These are phyloP conservation scores for Curvularia verruculosa DNA, from an alignment of 2,329 filamentous ascomycete genomes.

Conservation along the genomic window DNA sequence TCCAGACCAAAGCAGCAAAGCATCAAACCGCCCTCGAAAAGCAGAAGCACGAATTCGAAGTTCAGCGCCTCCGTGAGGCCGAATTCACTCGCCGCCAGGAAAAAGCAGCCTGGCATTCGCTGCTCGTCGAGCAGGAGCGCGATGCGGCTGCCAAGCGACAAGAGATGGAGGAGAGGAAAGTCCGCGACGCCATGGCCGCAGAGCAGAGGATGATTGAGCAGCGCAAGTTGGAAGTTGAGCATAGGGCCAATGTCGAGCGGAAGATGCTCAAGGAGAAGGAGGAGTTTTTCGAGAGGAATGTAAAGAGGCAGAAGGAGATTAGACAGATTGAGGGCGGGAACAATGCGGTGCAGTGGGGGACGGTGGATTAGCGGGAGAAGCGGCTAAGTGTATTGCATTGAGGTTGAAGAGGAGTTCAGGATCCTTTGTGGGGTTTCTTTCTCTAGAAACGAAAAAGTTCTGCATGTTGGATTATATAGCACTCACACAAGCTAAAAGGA, in stretches of 20 bases:
- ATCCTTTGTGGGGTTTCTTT: no score
- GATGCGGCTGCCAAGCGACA: constrained; percentile 30
- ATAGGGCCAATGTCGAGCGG: constrained; percentile 34
- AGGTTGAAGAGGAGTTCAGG: no score
- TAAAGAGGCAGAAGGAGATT: constrained; percentile 39
- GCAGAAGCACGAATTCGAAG: constrained; percentile 41
- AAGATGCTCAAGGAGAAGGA: constrained; percentile 42
- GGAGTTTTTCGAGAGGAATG: constrained; percentile 42
- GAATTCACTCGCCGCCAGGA: constrained; percentile 42
- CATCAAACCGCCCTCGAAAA: constrained; percentile 35
- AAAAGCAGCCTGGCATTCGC: constrained; percentile 38
- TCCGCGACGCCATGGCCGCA: constrained; percentile 17
- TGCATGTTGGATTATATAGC: no score
- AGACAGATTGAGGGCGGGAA: constrained; percentile 36
- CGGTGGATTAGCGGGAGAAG: constrained; percentile 29
- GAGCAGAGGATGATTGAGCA: constrained; percentile 33
- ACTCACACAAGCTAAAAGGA: neutral
- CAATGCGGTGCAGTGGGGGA: constrained; percentile 32
- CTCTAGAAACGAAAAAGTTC: no score
- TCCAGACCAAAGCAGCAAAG: constrained; percentile 24
- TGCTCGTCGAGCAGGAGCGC: constrained; percentile 39
- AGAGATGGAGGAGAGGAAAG: constrained; percentile 33
- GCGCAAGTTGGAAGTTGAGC: constrained; percentile 36
- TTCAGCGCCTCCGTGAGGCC: constrained; percentile 38
- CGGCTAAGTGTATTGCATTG: no score